Evolutionary conservation across 306 rosid genomes (phyloP).

Genomic region (Quercus parvula): DNA sequence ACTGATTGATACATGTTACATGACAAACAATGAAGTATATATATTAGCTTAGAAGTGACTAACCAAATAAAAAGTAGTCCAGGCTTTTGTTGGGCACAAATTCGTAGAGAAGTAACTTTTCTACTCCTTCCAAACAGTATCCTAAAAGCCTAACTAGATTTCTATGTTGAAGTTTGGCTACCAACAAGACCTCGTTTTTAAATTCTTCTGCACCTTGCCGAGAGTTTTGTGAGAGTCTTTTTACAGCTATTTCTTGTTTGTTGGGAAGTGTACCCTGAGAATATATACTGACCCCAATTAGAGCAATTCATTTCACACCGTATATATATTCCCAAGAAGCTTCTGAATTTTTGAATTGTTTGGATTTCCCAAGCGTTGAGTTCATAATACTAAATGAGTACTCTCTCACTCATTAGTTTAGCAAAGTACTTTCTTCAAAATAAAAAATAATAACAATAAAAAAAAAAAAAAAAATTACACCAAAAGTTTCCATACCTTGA

Average conservation of each 20-base stretch:
- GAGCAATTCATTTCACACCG: not conserved
- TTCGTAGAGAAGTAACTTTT: slow-evolving; percentile 39
- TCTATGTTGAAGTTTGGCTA: slow-evolving; percentile 29
- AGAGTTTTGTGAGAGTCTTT: slow-evolving; percentile 31
- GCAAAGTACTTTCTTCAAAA: too few relatives aligned
- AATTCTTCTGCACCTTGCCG: slow-evolving; percentile 29
- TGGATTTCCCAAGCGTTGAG: too few relatives aligned
- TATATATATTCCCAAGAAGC: too few relatives aligned
- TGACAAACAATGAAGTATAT: not conserved
- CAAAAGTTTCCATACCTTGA: not conserved
- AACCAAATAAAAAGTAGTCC: slow-evolving; percentile 20
- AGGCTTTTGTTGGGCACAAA: slow-evolving; percentile 35
- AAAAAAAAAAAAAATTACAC: not conserved
- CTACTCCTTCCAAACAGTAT: slow-evolving; percentile 29
- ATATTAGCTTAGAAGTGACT: not conserved
- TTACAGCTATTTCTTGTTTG: slow-evolving; percentile 25
- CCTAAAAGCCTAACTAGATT: slow-evolving; percentile 21
- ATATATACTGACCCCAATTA: not conserved
- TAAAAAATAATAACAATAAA: too few relatives aligned
- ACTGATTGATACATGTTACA: not conserved
- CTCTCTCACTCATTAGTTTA: too few relatives aligned
- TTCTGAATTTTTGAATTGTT: too few relatives aligned
- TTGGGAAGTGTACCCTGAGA: slow-evolving; percentile 27
- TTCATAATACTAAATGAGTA: too few relatives aligned
- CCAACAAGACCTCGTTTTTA: slow-evolving; percentile 31